Base-by-base conservation (phyloP, 2,329 filamentous ascomycete species). In the Fusarium cicatricum region DNA sequence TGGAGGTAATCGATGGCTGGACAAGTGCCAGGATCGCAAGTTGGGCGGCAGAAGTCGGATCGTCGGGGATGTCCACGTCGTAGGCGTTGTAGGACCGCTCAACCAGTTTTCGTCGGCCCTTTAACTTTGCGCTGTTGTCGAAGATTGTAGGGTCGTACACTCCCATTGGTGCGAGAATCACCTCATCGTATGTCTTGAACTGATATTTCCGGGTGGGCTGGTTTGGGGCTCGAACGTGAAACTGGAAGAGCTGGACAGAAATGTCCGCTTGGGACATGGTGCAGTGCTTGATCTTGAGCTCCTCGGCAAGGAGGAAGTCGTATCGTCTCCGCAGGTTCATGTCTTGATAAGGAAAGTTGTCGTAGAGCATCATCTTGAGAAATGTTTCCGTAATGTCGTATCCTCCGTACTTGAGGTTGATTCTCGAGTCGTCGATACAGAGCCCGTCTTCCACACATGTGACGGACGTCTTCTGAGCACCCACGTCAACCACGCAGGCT, bases 141-240 rank as follows among this genome's bases (percentile, higher is more conserved):
- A 98, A 97, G 49, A 97, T 89, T 3, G 85, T 80, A 0, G 95
- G 94, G 56, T 94, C 90, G 73, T 96, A 97, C 68, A 93, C 90
- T n/a, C 92, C 93, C 89, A 97, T 92, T 1, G 93, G 90, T 1
- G 95, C 90, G n/a, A 99, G 82, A 66, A 96, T 91, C 17, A 96
- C 90, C 74, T 98, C 95, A 66, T 99, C 95, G 70, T 98, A 99
- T 1, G 91, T 93, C 80, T 98, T 98, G 82, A 97, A 98, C 34
- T 88, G 86, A 75, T 96, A 98, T 75, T 97, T 97, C 60, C 88
- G 85, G 1, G 95, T 99, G 45, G 95, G 89, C 71, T 97, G 88
- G 47, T 92, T 92, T 1, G 91, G 89, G 10, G 91, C 90, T 23
- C 95, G 89, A 14, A 99, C 84, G 73, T 98, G 92, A 71, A 98